Evolutionary conservation across 2,329 filamentous ascomycete genomes (phyloP).

Genomic region (Chrysoporthe puriensis): DNA sequence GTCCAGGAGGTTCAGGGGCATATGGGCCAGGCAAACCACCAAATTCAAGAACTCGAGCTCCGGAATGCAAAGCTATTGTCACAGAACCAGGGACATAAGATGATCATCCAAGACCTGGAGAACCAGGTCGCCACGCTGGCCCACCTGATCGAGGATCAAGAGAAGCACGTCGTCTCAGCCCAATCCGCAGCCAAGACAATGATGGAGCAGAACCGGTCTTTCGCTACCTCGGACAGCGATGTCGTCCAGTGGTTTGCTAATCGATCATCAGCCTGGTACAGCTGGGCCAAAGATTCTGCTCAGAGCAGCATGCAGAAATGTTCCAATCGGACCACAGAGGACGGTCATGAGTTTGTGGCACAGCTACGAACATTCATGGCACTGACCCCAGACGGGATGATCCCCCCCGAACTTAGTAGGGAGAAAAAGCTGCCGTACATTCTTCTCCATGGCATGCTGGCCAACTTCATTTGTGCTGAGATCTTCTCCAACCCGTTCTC

Average conservation of each 20-base stretch:
- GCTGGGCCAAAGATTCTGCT: constrained; percentile 5
- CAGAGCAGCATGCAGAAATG: background rate
- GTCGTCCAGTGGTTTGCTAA: constrained; percentile 1
- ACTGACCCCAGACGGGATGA: background rate
- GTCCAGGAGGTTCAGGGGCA: background rate
- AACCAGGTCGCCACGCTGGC: background rate
- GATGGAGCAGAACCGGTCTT: constrained; percentile 6
- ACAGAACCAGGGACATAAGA: background rate
- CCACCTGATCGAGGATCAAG: background rate
- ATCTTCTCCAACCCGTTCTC: constrained; percentile 3
- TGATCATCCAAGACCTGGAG: background rate
- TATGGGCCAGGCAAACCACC: no score
- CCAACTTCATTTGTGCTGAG: constrained; percentile 1
- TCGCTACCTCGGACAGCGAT: background rate
- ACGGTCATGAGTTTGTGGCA: background rate
- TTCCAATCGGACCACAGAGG: background rate
- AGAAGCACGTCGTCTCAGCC: constrained; percentile 5
- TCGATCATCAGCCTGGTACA: constrained; percentile 3
- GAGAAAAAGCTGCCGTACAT: constrained; percentile 13
- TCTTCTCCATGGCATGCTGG: constrained; percentile 10
- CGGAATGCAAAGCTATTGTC: background rate
- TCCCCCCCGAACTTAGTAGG: background rate
- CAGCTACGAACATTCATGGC: constrained; percentile 2
- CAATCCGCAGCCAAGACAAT: constrained; percentile 2
- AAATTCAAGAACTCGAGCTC: background rate